Evolutionary conservation across 2,329 filamentous ascomycete species (phyloP), one percentile per base, ranked within the genome.

Genomic region (Colletotrichum nymphaeae): DNA sequence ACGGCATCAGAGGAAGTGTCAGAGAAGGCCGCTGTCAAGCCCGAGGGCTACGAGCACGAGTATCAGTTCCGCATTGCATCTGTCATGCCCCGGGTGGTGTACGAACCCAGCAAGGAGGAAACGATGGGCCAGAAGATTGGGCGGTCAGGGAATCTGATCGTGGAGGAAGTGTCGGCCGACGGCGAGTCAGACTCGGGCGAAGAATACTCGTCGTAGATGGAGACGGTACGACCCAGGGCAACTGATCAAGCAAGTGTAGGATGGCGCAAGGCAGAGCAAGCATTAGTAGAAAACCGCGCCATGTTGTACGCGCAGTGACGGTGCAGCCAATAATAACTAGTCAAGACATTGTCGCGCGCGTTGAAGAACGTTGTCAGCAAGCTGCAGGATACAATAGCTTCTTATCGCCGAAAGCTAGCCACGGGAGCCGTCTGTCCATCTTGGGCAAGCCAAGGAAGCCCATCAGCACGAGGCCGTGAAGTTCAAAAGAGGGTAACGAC

Each of bases 51-150:
- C 80, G 86, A 92, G 76, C 95, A 98, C 81, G 86, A 92, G 77
- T 99, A 97, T 84, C 85, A 85, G n/a, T 99, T 99, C 83, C 90
- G 90, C 69, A 90, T 99, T 57, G 95, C 96, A 3, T 94, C 93
- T 30, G 92, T 95, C 0, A 91, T 99, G 88, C 97, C 97, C 6
- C 88, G 97, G 64, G 90, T 92, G 72, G 94, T 97, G 37, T 96
- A 94, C 81, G 92, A 93, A 74, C 85, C 95, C 5, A 90, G 91
- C 67, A 85, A 86, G 49, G 89, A 89, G 0, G 91, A 89, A 4
- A 93, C 90, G 26, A 88, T 98, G 78, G 88, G 88, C 32, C 90
- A 94, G 76, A 90, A 90, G 77, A 92, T 98, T 80, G 95, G 96
- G 4, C 88, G 92, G 76, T 95, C 94, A 76, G 95, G 93, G 3